These are phyloP conservation scores for Phytophthora podocarpi DNA, from an alignment of 352 stramenopile species.

Conservation along the genomic window DNA sequence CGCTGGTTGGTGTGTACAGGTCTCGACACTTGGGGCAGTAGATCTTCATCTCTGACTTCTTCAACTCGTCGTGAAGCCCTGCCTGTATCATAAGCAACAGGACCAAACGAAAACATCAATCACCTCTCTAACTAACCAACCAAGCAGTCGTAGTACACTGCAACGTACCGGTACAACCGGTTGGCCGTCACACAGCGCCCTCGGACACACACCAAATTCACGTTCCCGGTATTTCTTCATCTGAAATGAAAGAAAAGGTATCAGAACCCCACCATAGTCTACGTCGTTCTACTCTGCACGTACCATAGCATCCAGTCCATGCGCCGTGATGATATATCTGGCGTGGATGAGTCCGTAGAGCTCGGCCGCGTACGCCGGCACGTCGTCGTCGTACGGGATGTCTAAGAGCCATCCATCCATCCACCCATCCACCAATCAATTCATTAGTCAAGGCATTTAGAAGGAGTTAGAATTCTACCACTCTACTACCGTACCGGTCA, in stretches of 20 bases:
- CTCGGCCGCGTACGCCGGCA: slow-evolving; percentile 86
- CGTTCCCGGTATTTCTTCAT: slow-evolving; percentile 91
- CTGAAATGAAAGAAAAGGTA: slow-evolving; percentile 22
- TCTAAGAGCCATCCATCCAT: slow-evolving; percentile 49
- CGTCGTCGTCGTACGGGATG: slow-evolving; percentile 89
- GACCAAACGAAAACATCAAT: slow-evolving; percentile 15
- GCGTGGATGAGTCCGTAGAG: slow-evolving; percentile 91
- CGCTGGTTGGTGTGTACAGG: slow-evolving; percentile 83
- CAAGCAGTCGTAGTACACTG: not conserved
- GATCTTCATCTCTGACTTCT: slow-evolving; percentile 92
- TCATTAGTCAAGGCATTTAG: not conserved
- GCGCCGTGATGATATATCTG: slow-evolving; percentile 90
- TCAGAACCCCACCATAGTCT: not conserved
- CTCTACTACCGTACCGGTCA: slow-evolving; percentile 65
- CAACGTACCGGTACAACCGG: slow-evolving; percentile 77
- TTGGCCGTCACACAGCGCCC: slow-evolving; percentile 84
- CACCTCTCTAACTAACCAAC: not conserved
- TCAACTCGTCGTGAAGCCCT: slow-evolving; percentile 87
- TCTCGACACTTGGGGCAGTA: slow-evolving; percentile 91
- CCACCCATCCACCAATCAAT: not conserved
- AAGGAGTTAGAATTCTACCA: not conserved
- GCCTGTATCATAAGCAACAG: slow-evolving; percentile 41
- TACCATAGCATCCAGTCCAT: slow-evolving; percentile 90
- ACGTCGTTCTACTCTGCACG: not conserved
- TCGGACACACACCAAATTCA: slow-evolving; percentile 88